Evolutionary conservation across 164 flowering plant genomes (phyloP).

Genomic region (Cinnamomum chago): DNA sequence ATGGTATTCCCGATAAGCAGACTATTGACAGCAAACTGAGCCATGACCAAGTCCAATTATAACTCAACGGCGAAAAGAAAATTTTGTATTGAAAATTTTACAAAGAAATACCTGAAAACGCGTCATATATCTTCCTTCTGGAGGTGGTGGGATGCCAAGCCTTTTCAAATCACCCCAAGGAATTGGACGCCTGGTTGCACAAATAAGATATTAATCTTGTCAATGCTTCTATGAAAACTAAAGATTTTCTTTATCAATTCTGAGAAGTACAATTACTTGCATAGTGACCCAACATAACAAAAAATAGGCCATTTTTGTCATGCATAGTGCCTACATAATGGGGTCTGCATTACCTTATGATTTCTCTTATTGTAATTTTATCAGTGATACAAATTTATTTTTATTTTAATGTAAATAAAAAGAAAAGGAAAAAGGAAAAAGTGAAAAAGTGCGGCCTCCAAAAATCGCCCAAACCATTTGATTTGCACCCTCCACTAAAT

Average conservation of each 20-base stretch:
- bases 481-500: neutral
- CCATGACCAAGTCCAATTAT: neutral
- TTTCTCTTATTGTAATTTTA: no score
- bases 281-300: neutral
- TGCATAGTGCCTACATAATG: neutral
- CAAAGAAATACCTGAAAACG: slow-evolving; percentile 59
- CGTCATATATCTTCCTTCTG: slow-evolving; percentile 90
- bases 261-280: no score
- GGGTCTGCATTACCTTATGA: neutral
- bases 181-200: slow-evolving; percentile 58
- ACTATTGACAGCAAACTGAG: neutral
- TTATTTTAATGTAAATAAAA: no score
- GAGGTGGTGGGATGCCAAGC: slow-evolving; percentile 92
- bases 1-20: neutral
- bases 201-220: neutral
- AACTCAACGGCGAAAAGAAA: neutral
- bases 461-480: neutral
- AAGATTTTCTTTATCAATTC: no score
- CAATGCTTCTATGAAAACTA: neutral
- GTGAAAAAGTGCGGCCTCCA: neutral
- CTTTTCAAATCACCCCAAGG: slow-evolving; percentile 74
- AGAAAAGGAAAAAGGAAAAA: no score
- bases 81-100: neutral
- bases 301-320: neutral
- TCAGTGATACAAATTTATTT: neutral